A percentile compares a stretch with the other conserved stretches of the same genome.
Evolutionary conservation across 2,329 filamentous ascomycete species (phyloP).

Genomic region (Sporothrix variecibatus): DNA sequence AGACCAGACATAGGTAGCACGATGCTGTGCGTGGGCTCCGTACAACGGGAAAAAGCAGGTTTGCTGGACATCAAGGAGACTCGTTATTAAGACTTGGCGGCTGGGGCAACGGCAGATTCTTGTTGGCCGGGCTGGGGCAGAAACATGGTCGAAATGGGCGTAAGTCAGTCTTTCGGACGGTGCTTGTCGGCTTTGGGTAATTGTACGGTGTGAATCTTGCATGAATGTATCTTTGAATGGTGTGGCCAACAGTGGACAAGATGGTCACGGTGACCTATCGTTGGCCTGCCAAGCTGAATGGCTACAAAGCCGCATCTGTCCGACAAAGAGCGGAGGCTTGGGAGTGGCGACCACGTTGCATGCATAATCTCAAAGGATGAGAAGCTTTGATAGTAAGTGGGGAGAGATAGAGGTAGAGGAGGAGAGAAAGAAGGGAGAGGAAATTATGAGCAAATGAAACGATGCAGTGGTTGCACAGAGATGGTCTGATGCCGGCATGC

Average conservation of each 20-base stretch:
- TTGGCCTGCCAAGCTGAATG: not conserved
- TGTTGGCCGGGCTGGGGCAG: not conserved
- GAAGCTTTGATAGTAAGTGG: not conserved
- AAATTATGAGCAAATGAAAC: not conserved
- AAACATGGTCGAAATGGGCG: not conserved
- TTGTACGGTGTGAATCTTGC: not conserved
- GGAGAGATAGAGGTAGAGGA: not conserved
- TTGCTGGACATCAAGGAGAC: not conserved
- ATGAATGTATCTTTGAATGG: not conserved
- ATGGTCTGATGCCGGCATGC: not conserved
- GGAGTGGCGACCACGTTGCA: not conserved
- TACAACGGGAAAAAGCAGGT: slow-evolving; percentile 15
- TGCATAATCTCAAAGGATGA: not conserved
- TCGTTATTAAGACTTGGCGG: not conserved
- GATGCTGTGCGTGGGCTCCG: not conserved
- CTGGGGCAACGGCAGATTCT: slow-evolving; percentile 5
- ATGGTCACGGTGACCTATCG: not conserved
- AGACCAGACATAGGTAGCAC: slow-evolving; percentile 6
- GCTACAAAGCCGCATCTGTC: not conserved
- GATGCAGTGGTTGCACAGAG: not conserved
- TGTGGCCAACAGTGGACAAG: not conserved
- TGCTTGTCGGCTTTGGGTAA: not conserved
- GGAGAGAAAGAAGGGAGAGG: not conserved
- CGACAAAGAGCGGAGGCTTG: not conserved
- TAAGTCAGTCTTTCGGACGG: not conserved